phyloP scores from a whole-genome alignment of 2,329 filamentous ascomycete genomes.

The Periglandula ipomoeae region DNA sequence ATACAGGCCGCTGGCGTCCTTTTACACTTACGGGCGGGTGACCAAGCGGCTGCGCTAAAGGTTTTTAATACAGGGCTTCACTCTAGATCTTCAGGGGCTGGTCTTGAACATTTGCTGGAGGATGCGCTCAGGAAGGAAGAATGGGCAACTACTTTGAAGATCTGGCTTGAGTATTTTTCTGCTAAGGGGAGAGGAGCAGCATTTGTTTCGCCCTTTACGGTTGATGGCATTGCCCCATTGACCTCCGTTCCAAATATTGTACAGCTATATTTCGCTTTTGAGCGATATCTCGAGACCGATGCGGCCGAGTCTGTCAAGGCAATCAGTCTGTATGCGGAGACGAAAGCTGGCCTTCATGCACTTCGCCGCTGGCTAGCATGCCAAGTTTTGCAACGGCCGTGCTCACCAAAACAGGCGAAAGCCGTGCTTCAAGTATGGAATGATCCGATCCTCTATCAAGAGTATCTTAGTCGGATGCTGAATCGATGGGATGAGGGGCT shows the following conservation, averaged over 20 bases:
- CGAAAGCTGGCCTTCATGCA: constrained; percentile 15
- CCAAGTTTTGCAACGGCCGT: constrained; percentile 23
- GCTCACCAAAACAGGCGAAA: constrained; percentile 23
- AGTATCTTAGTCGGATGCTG: constrained; percentile 30
- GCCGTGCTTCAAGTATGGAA: constrained; percentile 31
- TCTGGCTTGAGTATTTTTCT: constrained; percentile 27
- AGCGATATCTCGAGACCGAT: constrained; percentile 21
- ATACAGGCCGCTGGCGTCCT: constrained; percentile 31
- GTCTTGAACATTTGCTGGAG: constrained; percentile 35
- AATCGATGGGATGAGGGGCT: constrained; percentile 18
- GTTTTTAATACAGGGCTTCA: constrained; percentile 30
- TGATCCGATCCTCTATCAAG: constrained; percentile 32
- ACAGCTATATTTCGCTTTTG: constrained; percentile 23
- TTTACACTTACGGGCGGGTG: constrained; percentile 31
- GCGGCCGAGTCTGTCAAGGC: constrained; percentile 15
- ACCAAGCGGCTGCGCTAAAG: constrained; percentile 28
- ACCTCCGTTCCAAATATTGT: constrained; percentile 20
- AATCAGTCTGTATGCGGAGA: constrained; percentile 14
- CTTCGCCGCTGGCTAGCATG: constrained; percentile 23
- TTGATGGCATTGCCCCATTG: constrained; percentile 12
- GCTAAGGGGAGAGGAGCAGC: background rate
- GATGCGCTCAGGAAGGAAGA: constrained; percentile 26
- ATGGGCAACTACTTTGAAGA: constrained; percentile 27
- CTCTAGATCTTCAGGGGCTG: constrained; percentile 23
- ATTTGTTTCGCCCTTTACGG: no score